phyloP scores from a whole-genome alignment of 2,329 filamentous ascomycete genomes.

The Coccinonectria pachysandricola region DNA sequence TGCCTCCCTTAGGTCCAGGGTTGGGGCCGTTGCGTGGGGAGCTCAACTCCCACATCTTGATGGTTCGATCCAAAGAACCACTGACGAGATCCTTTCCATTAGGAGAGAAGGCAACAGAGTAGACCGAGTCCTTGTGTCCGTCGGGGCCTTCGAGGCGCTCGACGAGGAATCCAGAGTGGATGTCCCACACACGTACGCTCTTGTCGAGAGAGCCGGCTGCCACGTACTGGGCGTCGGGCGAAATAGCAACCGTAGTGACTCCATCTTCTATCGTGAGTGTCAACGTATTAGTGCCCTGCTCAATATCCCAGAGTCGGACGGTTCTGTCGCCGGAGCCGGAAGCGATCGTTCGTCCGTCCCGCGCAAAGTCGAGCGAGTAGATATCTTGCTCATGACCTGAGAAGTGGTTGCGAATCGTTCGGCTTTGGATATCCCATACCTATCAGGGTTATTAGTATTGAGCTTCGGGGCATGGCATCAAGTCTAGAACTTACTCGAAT shows the following conservation, averaged over 20 bases:
- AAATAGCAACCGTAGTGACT: conserved; percentile 95
- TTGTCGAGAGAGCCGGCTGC: conserved; percentile 94
- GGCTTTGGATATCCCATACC: conserved; percentile 87
- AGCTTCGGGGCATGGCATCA: neutral
- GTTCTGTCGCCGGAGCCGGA: conserved; percentile 92
- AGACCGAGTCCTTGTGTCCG: conserved; percentile 94
- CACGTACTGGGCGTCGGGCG: conserved; percentile 86
- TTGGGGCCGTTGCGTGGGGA: conserved; percentile 58
- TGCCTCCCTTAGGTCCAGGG: conserved; percentile 68
- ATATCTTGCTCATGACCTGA: conserved; percentile 98
- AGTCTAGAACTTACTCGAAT: conserved; percentile 60
- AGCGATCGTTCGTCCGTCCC: conserved; percentile 87
- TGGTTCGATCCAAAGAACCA: conserved; percentile 92
- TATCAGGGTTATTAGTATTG: conserved; percentile 26
- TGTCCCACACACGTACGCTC: conserved; percentile 96
- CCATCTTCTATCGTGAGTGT: conserved; percentile 92
- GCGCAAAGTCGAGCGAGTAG: conserved; percentile 89
- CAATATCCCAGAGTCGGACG: conserved; percentile 92
- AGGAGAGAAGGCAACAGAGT: conserved; percentile 91
- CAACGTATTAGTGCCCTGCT: conserved; percentile 69
- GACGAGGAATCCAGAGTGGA: conserved; percentile 71
- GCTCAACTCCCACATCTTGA: conserved; percentile 97
- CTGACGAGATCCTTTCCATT: conserved; percentile 88
- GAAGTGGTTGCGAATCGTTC: conserved; percentile 85
- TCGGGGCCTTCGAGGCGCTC: conserved; percentile 88